A percentile compares a stretch with the other conserved stretches of the same genome.
Evolutionary conservation across 352 stramenopile species (phyloP).

Genomic region (Salisapilia sapeloensis): DNA sequence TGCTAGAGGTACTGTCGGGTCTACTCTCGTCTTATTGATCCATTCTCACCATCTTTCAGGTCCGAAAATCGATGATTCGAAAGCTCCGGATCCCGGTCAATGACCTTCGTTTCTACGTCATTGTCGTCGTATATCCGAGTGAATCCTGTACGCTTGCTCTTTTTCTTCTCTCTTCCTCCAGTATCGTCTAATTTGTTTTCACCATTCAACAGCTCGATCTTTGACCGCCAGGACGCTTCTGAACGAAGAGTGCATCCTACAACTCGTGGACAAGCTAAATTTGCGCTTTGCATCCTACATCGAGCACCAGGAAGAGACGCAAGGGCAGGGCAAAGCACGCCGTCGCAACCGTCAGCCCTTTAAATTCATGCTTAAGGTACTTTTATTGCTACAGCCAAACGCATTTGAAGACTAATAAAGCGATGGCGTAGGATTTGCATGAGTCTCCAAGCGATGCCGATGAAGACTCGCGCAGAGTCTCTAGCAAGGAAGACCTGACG

Average conservation of each 20-base stretch:
- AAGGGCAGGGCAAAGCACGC: no score
- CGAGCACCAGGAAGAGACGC: no score
- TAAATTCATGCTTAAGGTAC: conserved; percentile 74
- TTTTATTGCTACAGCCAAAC: neutral
- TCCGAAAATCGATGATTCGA: conserved; percentile 55
- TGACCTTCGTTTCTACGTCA: conserved; percentile 59
- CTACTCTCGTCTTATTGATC: neutral
- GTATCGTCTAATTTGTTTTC: neutral
- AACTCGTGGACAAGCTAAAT: conserved; percentile 51
- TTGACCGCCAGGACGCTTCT: conserved; percentile 49
- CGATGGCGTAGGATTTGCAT: conserved; percentile 27
- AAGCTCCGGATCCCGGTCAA: conserved; percentile 57
- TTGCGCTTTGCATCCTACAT: no score
- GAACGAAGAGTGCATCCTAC: conserved; percentile 67
- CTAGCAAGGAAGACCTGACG: conserved; percentile 16
- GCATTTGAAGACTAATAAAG: neutral
- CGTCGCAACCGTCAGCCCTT: conserved; percentile 40
- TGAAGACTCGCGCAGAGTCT: conserved; percentile 16
- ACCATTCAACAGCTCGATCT: conserved; percentile 10
- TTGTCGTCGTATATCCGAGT: conserved; percentile 65
- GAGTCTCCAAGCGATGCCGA: conserved; percentile 54
- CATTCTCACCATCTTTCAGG: conserved; percentile 2
- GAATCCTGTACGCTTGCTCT: conserved; percentile 8
- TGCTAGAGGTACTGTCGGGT: conserved; percentile 28
- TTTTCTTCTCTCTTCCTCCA: conserved; percentile 1